phyloP scores from a whole-genome alignment of 208 protist genomes.

The Leishmania arabica region DNA sequence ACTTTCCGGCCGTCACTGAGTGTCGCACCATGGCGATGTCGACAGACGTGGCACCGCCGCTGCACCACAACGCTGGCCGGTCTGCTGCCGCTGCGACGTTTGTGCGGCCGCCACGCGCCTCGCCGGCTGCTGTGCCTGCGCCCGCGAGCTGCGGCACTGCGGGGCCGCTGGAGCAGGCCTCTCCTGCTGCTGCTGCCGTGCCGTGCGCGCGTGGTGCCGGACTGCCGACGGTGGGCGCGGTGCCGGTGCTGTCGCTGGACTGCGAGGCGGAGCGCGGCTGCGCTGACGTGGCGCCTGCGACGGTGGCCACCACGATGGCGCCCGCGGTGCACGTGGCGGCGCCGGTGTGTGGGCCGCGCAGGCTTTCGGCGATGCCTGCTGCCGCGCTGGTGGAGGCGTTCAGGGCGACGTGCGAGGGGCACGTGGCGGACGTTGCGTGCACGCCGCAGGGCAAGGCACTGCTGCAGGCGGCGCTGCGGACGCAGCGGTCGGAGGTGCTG shows the following conservation, averaged over 20 bases:
- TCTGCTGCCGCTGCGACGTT: constrained; percentile 45
- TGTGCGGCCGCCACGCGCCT: constrained; percentile 63
- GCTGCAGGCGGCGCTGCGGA: constrained; percentile 52
- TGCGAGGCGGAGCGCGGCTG: constrained; percentile 5
- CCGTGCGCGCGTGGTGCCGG: constrained; percentile 9
- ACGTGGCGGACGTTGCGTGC: constrained; percentile 64
- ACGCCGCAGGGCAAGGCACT: constrained; percentile 55
- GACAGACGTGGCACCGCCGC: neutral
- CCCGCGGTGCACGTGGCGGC: neutral
- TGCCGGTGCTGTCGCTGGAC: constrained; percentile 32
- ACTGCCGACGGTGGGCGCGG: constrained; percentile 26
- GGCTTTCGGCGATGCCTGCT: constrained; percentile 9
- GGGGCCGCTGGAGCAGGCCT: neutral
- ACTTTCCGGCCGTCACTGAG: neutral
- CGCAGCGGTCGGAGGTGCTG: constrained; percentile 46
- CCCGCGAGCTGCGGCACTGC: neutral
- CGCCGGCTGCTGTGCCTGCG: neutral
- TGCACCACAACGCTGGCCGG: constrained; percentile 3
- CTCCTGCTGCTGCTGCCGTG: constrained; percentile 1
- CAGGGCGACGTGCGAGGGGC: constrained; percentile 31
- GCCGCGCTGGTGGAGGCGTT: constrained; percentile 28
- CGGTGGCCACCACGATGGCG: neutral
- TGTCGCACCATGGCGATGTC: neutral
- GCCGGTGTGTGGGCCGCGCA: neutral
- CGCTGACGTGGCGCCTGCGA: neutral